Base-by-base conservation (phyloP, 352 stramenopile genomes). In the Phytopythium ostracodes region DNA sequence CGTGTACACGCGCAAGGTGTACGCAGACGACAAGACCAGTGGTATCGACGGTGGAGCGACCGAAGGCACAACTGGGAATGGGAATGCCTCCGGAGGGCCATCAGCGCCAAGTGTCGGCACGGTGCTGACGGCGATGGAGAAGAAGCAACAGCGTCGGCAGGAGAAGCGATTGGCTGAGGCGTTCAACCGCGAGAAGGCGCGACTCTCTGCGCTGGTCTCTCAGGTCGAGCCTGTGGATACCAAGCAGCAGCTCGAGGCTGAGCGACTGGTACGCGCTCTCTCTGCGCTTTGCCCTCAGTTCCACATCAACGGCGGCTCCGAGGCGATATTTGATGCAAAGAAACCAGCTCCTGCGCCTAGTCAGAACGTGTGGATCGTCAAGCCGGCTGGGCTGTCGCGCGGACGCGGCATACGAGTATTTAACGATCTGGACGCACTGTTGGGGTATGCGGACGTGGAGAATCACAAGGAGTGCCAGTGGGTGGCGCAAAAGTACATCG, bases 351-450 rank as follows among this genome's bases (percentile, higher is more conserved):
- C 67, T 1, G 74, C 51, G 38, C 60, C 63, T 11, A 88, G 77
- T 40, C 65, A 76, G 25, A 98, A 98, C 64, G 77, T 98, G 27
- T 98, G 93, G 92, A 98, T 98, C 66, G 91, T 97, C 40, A 98
- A 98, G 73, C 93, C 93, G 1, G 89, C 86, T 8, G 86, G 84
- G 2, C 88, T 92, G 72, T 96, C 84, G 11, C 80, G 89, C 25
- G 87, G 87, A 4, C 78, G 88, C 25, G 87, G 92, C 12, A 98
- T 98, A 52, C 79, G 76, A 36, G 91, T 93, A 17, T 97, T 97
- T 65, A 88, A 91, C 59, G 68, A 96, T 33, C 66, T 98, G 25
- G 68, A 81, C 4, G 74, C 84, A 57, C 54, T 98, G 35, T 68
- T 98, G 6, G 79, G 81, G 42, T 96, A 98, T 60, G 78, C 84